Conservation (phyloP, 2,329 filamentous ascomycete species). For the Penicillium hesseltinei region DNA sequence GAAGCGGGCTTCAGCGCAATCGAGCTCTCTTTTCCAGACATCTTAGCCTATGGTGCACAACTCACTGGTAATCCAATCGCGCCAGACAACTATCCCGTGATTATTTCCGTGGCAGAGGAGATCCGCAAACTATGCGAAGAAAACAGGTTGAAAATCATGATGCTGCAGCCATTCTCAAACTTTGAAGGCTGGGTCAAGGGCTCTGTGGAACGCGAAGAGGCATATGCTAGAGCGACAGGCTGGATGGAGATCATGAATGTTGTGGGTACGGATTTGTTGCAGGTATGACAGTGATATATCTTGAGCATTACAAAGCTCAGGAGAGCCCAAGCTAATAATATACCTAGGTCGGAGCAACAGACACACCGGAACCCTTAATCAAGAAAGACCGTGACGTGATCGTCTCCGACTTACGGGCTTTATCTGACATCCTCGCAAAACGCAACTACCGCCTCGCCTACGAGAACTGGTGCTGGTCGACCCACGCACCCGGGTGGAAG, state of each 20-base stretch:
- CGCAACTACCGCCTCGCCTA: constrained; percentile 65
- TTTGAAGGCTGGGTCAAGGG: constrained; percentile 71
- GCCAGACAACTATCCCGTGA: constrained; percentile 58
- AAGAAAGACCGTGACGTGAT: constrained; percentile 49
- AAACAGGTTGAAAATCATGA: constrained; percentile 60
- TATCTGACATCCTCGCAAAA: constrained; percentile 61
- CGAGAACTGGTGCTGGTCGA: constrained; percentile 82
- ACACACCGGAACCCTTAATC: constrained; percentile 57
- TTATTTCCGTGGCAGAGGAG: constrained; percentile 55
- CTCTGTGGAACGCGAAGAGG: constrained; percentile 58
- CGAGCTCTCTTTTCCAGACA: constrained; percentile 72
- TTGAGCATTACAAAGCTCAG: fast-evolving
- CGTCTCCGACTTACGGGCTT: constrained; percentile 60
- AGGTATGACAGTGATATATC: constrained; percentile 47
- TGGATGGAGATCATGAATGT: constrained; percentile 73
- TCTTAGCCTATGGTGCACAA: constrained; percentile 60
- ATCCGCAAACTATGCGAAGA: constrained; percentile 57
- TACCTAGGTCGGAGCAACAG: constrained; percentile 60
- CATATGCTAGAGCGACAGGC: constrained; percentile 60
- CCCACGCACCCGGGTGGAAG: constrained; percentile 66
- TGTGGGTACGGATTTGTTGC: constrained; percentile 67
- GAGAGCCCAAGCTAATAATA: neutral
- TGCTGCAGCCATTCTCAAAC: constrained; percentile 73
- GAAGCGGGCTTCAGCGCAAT: constrained; percentile 58
- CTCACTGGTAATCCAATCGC: constrained; percentile 52